Percentiles rank a stretch among this genome's conserved stretches.
Evolutionary conservation across 1,139 yeast genomes (phyloP).

Genomic region (Geotrichum candidum): DNA sequence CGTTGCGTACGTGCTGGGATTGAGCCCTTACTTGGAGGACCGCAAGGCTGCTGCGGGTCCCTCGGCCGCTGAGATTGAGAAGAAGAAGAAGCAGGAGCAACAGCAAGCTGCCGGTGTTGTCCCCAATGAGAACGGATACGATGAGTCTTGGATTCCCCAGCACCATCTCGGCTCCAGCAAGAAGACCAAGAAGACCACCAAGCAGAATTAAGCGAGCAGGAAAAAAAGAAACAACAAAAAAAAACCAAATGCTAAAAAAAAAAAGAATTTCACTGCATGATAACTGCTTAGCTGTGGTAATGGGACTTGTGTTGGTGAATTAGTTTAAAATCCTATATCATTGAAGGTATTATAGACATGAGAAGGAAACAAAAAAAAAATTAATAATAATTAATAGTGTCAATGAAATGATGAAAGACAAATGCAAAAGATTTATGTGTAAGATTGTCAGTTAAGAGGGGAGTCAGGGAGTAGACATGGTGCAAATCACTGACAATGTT

Average conservation of each 20-base stretch:
- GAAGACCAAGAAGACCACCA: conserved; percentile 10
- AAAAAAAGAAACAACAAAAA: no score
- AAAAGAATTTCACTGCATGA: background rate
- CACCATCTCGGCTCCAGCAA: conserved; percentile 35
- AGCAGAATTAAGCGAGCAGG: background rate
- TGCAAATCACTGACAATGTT: conserved; percentile 1
- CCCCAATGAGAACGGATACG: conserved; percentile 37
- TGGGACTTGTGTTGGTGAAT: background rate
- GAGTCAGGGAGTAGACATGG: background rate
- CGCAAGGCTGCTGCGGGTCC: conserved; percentile 19
- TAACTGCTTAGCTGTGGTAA: background rate
- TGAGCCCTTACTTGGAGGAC: conserved; percentile 37
- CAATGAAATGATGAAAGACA: no score
- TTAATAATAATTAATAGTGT: background rate
- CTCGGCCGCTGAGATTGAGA: conserved; percentile 14
- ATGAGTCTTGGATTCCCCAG: conserved; percentile 58
- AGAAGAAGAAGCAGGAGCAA: conserved; percentile 20
- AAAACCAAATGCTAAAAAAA: no score
- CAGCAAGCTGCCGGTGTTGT: conserved; percentile 24
- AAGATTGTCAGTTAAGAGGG: no score
- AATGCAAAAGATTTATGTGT: no score
- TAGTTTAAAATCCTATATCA: background rate
- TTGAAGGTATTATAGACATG: background rate
- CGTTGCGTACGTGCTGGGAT: conserved; percentile 42
- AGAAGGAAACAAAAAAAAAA: background rate